Percentiles rank a stretch among this genome's conserved stretches.
Conservation (phyloP, 2,329 filamentous ascomycete species). For the Stylonectria norvegica region DNA sequence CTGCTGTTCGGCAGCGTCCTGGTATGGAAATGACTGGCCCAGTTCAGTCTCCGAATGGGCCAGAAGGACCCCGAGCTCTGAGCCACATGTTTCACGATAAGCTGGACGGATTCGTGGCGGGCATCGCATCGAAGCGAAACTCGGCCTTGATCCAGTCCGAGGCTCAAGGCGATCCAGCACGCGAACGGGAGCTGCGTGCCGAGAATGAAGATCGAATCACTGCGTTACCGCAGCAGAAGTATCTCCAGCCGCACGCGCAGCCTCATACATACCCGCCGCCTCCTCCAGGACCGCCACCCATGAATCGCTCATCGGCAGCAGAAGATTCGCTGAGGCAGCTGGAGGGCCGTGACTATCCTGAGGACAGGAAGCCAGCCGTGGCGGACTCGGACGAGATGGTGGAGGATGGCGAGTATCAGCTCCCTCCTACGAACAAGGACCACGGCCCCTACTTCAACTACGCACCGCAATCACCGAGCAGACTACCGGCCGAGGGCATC, state of each 20-base stretch:
- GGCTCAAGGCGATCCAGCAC: slow-evolving; percentile 73
- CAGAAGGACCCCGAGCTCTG: slow-evolving; percentile 51
- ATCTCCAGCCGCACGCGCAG: slow-evolving; percentile 57
- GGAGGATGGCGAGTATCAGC: slow-evolving; percentile 51
- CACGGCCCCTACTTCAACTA: slow-evolving; percentile 58
- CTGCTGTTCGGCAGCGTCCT: slow-evolving; percentile 46
- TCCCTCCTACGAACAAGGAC: slow-evolving; percentile 50
- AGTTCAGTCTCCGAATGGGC: slow-evolving; percentile 20
- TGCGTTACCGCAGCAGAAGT: slow-evolving; percentile 68
- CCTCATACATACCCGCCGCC: slow-evolving; percentile 40
- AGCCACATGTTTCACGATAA: slow-evolving; percentile 79
- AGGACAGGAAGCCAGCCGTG: slow-evolving; percentile 37
- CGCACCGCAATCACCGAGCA: slow-evolving; percentile 46
- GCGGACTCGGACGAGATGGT: slow-evolving; percentile 25
- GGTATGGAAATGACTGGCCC: slow-evolving; percentile 46
- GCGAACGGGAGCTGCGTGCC: slow-evolving; percentile 72
- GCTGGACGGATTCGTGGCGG: slow-evolving; percentile 82
- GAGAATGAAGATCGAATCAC: slow-evolving; percentile 85
- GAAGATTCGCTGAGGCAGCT: slow-evolving; percentile 49
- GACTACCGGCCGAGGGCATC: slow-evolving; percentile 21
- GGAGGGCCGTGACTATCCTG: slow-evolving; percentile 47
- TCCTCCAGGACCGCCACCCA: slow-evolving; percentile 29
- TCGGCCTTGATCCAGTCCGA: slow-evolving; percentile 80
- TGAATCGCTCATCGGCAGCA: slow-evolving; percentile 26
- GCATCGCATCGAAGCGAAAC: slow-evolving; percentile 81